phyloP scores from a whole-genome alignment of 2,329 filamentous ascomycete genomes.

The Biscogniauxia sp. region DNA sequence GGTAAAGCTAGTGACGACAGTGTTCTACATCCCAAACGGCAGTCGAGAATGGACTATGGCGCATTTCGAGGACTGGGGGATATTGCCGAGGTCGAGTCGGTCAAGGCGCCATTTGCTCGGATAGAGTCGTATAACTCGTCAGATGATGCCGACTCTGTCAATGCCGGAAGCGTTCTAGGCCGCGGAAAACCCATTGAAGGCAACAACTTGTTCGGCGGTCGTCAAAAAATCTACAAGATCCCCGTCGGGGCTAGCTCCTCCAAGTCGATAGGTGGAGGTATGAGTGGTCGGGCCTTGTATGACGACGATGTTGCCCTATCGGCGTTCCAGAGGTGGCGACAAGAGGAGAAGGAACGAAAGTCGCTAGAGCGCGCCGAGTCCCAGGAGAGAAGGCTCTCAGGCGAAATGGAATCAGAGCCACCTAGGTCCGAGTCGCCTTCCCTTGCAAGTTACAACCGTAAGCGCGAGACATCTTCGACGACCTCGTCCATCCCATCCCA shows the following conservation, averaged over 20 bases:
- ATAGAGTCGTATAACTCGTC: slow-evolving; percentile 64
- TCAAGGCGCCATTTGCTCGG: slow-evolving; percentile 60
- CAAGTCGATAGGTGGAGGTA: slow-evolving; percentile 44
- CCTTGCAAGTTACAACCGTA: slow-evolving; percentile 64
- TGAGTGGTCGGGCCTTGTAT: slow-evolving; percentile 71
- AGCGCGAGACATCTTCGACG: slow-evolving; percentile 84
- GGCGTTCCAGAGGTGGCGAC: slow-evolving; percentile 75
- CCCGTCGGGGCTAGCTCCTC: slow-evolving; percentile 48
- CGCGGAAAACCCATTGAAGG: slow-evolving; percentile 80
- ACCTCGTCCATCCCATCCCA: slow-evolving; percentile 67
- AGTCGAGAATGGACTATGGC: slow-evolving; percentile 75
- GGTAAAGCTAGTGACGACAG: slow-evolving; percentile 96
- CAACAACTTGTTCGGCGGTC: slow-evolving; percentile 89
- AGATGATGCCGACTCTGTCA: slow-evolving; percentile 63
- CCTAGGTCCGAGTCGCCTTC: slow-evolving; percentile 54
- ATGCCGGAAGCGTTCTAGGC: slow-evolving; percentile 73
- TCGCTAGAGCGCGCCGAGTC: slow-evolving; percentile 38
- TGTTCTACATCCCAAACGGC: slow-evolving; percentile 77
- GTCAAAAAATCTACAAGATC: slow-evolving; percentile 94
- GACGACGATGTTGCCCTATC: slow-evolving; percentile 84
- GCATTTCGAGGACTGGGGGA: slow-evolving; percentile 62
- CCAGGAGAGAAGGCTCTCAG: slow-evolving; percentile 35
- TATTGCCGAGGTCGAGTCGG: slow-evolving; percentile 87
- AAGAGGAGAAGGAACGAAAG: slow-evolving; percentile 54
- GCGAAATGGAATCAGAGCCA: slow-evolving; percentile 21